Base-by-base conservation (phyloP, 768 basidiomycete genomes). In the Rhizopogon vinicolor region DNA sequence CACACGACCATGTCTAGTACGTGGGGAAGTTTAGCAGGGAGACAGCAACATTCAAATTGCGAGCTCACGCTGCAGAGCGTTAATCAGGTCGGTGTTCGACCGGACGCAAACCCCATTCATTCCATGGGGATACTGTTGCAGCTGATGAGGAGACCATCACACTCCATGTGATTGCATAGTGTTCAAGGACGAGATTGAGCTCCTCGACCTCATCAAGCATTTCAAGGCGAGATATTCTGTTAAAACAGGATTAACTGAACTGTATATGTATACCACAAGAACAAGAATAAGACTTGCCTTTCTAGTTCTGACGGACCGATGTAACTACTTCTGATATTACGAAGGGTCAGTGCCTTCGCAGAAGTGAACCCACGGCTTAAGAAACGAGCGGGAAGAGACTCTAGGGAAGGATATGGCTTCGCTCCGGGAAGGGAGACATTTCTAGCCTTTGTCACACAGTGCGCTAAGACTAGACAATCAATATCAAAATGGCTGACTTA, bases 151-250 rank as follows among this genome's bases (percentile, higher is more conserved):
- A 43, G 18, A 22, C 42, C 48, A 57, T 68, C 10, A 52, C 41
- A 41, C 56, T 57, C 93, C 93, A 98, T 0, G 87, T 85, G 52
- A 98, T 81, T 13, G 87, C 91, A 68, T 98, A 98, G 66, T 98
- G 95, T 2, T 78, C 78, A 31, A 97, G 74, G 1, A 98, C 89
- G 5, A 99, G 79, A 55, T 94, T 89, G 18, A 99, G 78, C 70
- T 98, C 96, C 69, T 99, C 96, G 8, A 93, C 76, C 70, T 99
- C 95, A 65, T 98, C 96, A 5, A 99, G 78, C 70, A 91, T 78
- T 66, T 98, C 96, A 14, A 97, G 77, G 54, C 72, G 75, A 0
- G 89, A 80, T 63, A 95, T 87, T 62, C 93, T 93, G 61, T 1
- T 16, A 25, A 29, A 51, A 52, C 25, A 9, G n/a, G 8, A 25